phyloP scores from a whole-genome alignment of 2,329 filamentous ascomycete genomes.

The Aspergillus viridinutans region DNA sequence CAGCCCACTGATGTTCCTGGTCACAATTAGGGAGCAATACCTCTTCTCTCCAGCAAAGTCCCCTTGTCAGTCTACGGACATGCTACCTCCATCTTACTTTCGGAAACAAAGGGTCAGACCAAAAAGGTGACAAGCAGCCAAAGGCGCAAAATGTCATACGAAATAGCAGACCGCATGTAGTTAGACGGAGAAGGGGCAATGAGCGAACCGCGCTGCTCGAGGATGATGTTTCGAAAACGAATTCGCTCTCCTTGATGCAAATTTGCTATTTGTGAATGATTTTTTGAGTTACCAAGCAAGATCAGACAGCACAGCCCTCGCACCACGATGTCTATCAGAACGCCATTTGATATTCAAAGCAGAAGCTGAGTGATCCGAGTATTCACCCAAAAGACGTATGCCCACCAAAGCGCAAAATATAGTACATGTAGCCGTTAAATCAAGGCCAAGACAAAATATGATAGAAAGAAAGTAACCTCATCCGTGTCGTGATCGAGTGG shows the following conservation, averaged over 20 bases:
- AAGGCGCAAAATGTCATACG: not conserved
- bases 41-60: not conserved
- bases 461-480: not conserved
- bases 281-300: not conserved
- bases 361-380: not conserved
- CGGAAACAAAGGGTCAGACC: not conserved
- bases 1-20: too few species aligned
- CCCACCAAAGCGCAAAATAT: slow-evolving; percentile 20
- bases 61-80: not conserved
- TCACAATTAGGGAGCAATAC: not conserved
- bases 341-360: slow-evolving; percentile 7
- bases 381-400: slow-evolving; percentile 12
- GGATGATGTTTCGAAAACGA: not conserved
- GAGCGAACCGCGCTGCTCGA: not conserved
- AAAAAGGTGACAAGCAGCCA: not conserved
- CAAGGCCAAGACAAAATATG: slow-evolving; percentile 8
- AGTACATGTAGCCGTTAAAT: slow-evolving; percentile 22
- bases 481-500: not conserved
- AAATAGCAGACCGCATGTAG: not conserved
- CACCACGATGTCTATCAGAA: slow-evolving; percentile 12
- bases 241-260: not conserved
- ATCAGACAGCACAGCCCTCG: not conserved
- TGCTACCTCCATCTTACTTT: not conserved
- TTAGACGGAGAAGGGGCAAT: not conserved
- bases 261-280: not conserved